A percentile compares a stretch with the other conserved stretches of the same genome.
Conservation (phyloP, 2,329 filamentous ascomycete species). For the Fusarium dlaminii region DNA sequence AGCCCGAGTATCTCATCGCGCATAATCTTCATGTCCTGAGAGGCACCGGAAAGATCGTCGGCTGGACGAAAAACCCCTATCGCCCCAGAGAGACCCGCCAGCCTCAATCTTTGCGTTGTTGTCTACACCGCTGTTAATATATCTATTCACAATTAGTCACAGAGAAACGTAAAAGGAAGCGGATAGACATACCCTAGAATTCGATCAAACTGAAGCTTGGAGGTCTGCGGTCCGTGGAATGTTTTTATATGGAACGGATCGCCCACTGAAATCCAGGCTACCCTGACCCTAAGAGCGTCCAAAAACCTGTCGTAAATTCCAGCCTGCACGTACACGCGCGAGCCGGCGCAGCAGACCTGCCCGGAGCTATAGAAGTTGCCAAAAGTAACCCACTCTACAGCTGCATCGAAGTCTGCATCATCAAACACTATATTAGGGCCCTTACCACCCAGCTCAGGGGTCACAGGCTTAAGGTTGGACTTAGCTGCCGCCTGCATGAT, state of each 20-base stretch:
- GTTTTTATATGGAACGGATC: background rate
- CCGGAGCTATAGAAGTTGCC: background rate
- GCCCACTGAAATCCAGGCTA: background rate
- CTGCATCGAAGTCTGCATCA: background rate
- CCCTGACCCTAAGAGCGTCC: fast-evolving
- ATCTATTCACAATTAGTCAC: background rate
- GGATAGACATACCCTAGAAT: background rate
- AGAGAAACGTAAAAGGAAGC: too few relatives aligned
- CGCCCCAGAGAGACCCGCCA: background rate
- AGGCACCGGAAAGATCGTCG: background rate
- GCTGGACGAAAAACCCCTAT: background rate
- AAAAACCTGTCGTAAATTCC: background rate
- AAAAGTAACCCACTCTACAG: background rate
- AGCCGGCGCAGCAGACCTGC: background rate
- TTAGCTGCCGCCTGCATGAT: background rate
- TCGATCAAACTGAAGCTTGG: background rate
- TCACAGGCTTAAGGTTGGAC: background rate
- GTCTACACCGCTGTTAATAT: background rate
- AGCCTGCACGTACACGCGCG: background rate
- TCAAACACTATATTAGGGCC: background rate
- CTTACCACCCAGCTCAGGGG: background rate
- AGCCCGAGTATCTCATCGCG: background rate
- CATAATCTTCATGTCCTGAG: background rate
- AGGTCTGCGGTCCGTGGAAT: background rate
- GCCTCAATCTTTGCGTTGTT: background rate